These are phyloP conservation scores for Russula ochroleuca DNA, from an alignment of 768 basidiomycete genomes.

Conservation along the genomic window DNA sequence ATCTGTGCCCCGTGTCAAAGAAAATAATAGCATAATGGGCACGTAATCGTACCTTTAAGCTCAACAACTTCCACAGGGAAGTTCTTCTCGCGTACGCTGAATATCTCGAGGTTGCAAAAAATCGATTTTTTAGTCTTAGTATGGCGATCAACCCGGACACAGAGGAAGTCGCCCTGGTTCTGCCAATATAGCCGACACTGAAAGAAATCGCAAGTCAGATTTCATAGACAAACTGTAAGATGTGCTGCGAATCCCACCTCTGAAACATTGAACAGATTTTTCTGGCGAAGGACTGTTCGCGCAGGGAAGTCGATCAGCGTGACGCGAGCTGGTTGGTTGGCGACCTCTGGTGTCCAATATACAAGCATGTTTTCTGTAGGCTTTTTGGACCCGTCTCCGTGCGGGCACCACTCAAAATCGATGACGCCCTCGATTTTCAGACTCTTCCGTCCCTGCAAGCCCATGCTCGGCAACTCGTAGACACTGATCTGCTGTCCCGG, in stretches of 20 bases:
- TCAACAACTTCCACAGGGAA: conserved; percentile 97
- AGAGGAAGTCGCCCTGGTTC: conserved; percentile 96
- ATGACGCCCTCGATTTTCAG: conserved; percentile 96
- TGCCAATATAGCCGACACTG: conserved; percentile 99
- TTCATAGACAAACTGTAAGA: not conserved
- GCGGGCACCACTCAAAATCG: conserved; percentile 98
- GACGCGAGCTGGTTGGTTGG: conserved; percentile 94
- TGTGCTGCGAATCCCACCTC: conserved; percentile 55
- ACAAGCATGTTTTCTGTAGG: conserved; percentile 86
- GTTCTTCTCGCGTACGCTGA: conserved; percentile 95
- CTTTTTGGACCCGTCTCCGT: conserved; percentile 75
- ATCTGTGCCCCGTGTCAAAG: conserved; percentile 45
- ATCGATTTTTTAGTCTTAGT: conserved; percentile 98
- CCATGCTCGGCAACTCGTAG: conserved; percentile 93
- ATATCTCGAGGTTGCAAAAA: conserved; percentile 97
- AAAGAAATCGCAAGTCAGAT: conserved; percentile 1
- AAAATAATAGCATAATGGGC: conserved; percentile 5
- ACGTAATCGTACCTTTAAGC: conserved; percentile 66
- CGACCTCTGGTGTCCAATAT: conserved; percentile 97
- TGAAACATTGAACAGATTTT: conserved; percentile 96
- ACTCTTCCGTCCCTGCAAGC: conserved; percentile 91
- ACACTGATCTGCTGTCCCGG: conserved; percentile 93
- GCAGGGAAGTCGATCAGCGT: conserved; percentile 88
- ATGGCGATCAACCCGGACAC: conserved; percentile 98
- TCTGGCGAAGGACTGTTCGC: conserved; percentile 78